Evolutionary conservation across 192 early-diverging fungal species (phyloP).

Genomic region (Coemansia sp.): DNA sequence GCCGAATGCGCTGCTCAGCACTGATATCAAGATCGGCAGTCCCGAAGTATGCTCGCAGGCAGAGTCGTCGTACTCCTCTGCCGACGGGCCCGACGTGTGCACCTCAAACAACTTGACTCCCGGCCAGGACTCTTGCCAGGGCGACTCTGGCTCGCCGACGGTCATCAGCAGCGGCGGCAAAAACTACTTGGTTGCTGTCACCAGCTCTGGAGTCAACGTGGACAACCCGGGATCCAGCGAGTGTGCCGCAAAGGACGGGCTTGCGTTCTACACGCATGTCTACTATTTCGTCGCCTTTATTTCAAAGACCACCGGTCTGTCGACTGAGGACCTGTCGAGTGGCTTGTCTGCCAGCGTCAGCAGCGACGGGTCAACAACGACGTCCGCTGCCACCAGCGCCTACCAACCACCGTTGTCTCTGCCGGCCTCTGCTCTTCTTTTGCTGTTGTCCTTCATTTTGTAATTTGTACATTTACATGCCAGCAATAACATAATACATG

Average conservation of each 20-base stretch:
- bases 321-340: not conserved
- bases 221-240: conserved; percentile 24
- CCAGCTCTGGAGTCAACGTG: conserved; percentile 42
- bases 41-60: conserved; percentile 19
- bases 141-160: conserved; percentile 49
- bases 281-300: conserved; percentile 46
- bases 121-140: conserved; percentile 54
- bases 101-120: conserved; percentile 45
- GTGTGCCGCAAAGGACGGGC: conserved; percentile 33
- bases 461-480: not conserved
- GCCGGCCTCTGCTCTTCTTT: not conserved
- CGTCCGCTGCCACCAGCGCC: not conserved
- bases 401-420: not conserved
- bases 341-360: not conserved
- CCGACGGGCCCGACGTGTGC: conserved; percentile 43
- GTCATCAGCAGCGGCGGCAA: conserved; percentile 17
- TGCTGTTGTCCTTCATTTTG: conserved; percentile 1
- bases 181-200: conserved; percentile 27
- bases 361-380: not conserved
- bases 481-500: not conserved
- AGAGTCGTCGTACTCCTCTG: conserved; percentile 19
- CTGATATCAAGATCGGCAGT: conserved; percentile 30
- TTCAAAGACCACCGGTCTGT: conserved; percentile 11
- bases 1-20: conserved; percentile 27
- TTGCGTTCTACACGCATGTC: conserved; percentile 53